phyloP scores from a whole-genome alignment of 2,329 filamentous ascomycete genomes.

The Aureobasidium musti region DNA sequence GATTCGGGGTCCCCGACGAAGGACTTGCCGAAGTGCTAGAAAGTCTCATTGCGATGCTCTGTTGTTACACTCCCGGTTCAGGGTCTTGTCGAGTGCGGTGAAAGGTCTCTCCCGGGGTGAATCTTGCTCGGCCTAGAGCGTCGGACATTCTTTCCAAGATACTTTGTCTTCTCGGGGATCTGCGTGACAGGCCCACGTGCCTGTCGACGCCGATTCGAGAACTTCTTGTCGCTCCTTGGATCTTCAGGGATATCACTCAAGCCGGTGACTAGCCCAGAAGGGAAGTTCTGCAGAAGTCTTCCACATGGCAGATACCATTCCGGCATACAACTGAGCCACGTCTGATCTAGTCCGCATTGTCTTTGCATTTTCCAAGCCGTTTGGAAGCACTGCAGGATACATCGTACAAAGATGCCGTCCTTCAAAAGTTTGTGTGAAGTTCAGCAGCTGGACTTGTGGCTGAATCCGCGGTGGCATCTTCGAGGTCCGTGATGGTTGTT shows the following conservation, averaged over 20 bases:
- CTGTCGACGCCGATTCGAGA: not conserved
- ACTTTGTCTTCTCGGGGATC: not conserved
- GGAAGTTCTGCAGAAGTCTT: not conserved
- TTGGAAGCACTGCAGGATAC: not conserved
- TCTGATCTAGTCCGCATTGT: not conserved
- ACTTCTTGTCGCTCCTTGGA: not conserved
- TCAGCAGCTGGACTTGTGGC: not conserved
- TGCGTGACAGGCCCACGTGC: not conserved
- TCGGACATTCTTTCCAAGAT: not conserved
- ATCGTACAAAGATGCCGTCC: not conserved
- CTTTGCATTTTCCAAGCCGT: not conserved
- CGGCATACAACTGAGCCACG: not conserved
- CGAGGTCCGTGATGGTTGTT: not conserved
- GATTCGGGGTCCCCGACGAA: not conserved
- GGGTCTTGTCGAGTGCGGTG: slow-evolving; percentile 1
- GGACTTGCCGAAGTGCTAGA: not conserved
- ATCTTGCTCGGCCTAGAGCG: not conserved
- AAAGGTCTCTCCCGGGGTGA: not conserved
- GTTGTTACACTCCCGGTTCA: too few species aligned
- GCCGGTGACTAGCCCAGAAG: not conserved
- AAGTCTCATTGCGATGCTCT: not conserved
- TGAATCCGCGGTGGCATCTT: too few species aligned
- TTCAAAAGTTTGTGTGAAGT: not conserved
- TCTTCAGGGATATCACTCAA: not conserved
- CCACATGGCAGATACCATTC: not conserved